Conservation (phyloP, 768 basidiomycete species). For the Trametes sanguinea region DNA sequence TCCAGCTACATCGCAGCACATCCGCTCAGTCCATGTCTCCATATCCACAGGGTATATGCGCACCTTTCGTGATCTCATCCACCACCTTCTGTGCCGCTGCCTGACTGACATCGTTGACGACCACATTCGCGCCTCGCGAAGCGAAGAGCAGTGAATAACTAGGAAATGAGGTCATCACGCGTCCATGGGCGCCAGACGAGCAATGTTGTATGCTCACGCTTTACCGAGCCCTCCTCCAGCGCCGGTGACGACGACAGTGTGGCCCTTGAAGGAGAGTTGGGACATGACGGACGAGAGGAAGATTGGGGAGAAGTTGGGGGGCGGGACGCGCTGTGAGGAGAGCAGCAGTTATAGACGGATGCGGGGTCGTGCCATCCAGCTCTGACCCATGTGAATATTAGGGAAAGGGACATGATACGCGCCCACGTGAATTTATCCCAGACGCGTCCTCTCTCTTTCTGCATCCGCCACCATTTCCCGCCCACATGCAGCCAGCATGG, state of each 20-base stretch:
- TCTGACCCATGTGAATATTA: constrained; percentile 19
- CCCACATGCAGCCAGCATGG: not conserved
- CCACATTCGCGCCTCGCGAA: constrained; percentile 89
- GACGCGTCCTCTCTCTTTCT: constrained; percentile 2
- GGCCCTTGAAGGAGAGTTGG: constrained; percentile 73
- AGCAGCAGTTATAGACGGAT: constrained; percentile 1
- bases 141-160: constrained; percentile 93
- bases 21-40: not conserved
- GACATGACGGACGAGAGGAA: constrained; percentile 26
- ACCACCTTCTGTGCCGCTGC: constrained; percentile 91
- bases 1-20: constrained; percentile 54
- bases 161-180: constrained; percentile 15
- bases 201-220: constrained; percentile 55
- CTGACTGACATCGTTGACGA: constrained; percentile 92
- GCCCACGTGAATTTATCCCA: constrained; percentile 21
- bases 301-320: not conserved
- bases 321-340: not conserved
- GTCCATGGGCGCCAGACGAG: not conserved
- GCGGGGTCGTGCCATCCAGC: constrained; percentile 11
- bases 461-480: constrained; percentile 3
- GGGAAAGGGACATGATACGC: not conserved
- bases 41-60: constrained; percentile 23
- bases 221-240: constrained; percentile 94
- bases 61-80: constrained; percentile 82
- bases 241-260: constrained; percentile 93